These are phyloP conservation scores for Suhomyces faveliae DNA, from an alignment of 805 yeast species.

Conservation along the genomic window DNA sequence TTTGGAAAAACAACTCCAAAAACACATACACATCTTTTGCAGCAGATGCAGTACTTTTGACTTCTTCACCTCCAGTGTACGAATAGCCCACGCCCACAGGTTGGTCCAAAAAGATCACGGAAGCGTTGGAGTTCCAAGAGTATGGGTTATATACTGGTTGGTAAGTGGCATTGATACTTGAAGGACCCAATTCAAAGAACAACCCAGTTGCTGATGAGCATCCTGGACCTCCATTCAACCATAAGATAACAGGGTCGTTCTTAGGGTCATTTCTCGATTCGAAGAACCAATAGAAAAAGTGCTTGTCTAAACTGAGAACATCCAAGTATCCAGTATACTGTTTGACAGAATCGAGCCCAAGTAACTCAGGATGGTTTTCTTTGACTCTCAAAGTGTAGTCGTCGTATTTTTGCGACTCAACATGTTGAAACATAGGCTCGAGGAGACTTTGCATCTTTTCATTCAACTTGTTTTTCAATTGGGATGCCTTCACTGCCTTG, in stretches of 20 bases:
- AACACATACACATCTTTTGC: constrained; percentile 21
- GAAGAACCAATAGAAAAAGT: constrained; percentile 33
- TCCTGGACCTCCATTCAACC: constrained; percentile 37
- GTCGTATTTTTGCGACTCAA: constrained; percentile 16
- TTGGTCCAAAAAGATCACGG: constrained; percentile 26
- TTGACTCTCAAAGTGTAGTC: constrained; percentile 32
- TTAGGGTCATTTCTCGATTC: constrained; percentile 34
- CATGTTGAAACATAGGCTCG: constrained; percentile 10
- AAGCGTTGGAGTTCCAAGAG: constrained; percentile 31
- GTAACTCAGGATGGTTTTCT: constrained; percentile 32
- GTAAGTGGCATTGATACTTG: constrained; percentile 20
- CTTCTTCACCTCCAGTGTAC: constrained; percentile 18
- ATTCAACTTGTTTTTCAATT: constrained; percentile 12
- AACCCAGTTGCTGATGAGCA: constrained; percentile 30
- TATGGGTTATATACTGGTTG: constrained; percentile 27
- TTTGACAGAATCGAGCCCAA: constrained; percentile 37
- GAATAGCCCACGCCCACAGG: constrained; percentile 28
- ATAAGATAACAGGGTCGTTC: constrained; percentile 32
- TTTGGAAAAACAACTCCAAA: constrained; percentile 26
- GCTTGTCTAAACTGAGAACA: constrained; percentile 30
- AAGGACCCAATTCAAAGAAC: constrained; percentile 32
- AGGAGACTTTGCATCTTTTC: constrained; percentile 6
- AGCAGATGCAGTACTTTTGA: constrained; percentile 18
- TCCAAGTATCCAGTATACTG: constrained; percentile 43
- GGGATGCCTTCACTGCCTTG: constrained; percentile 6